Percentiles rank a stretch among this genome's conserved stretches.
Evolutionary conservation across 352 stramenopile genomes (phyloP).

Genomic region (Chrysophaeum taylorii): DNA sequence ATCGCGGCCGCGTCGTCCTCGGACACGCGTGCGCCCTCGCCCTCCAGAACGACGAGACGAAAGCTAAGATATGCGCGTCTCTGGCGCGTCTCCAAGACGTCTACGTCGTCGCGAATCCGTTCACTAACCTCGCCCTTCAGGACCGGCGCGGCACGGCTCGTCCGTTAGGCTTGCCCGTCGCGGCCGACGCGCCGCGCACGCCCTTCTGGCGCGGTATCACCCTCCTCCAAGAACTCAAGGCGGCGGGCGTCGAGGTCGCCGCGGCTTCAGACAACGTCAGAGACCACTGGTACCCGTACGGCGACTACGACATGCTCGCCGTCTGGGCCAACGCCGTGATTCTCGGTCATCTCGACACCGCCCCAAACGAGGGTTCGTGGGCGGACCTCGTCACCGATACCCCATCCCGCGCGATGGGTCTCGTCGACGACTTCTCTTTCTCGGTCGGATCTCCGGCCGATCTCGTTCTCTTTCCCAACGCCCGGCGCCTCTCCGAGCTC

Average conservation of each 20-base stretch:
- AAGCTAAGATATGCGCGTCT: background rate
- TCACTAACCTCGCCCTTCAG: conserved; percentile 10
- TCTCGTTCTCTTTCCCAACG: no score
- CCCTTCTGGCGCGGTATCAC: conserved; percentile 10
- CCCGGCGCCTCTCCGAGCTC: background rate
- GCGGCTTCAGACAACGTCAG: conserved; percentile 11
- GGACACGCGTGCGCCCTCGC: background rate
- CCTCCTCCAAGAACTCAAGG: conserved; percentile 6
- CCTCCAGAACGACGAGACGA: background rate
- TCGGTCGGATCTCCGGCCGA: no score
- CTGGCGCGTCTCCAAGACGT: background rate
- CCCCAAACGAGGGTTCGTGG: no score
- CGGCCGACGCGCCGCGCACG: background rate
- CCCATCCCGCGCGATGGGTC: background rate
- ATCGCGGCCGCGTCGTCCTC: background rate
- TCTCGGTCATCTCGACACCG: background rate
- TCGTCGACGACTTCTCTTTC: background rate
- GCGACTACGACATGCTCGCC: background rate
- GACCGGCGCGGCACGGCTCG: background rate
- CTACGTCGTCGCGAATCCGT: conserved; percentile 8
- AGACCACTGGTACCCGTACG: background rate
- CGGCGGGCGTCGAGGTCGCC: conserved; percentile 1
- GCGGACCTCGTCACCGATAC: background rate
- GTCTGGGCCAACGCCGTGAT: background rate
- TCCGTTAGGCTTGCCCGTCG: background rate